Evolutionary conservation across 2,329 filamentous ascomycete species (phyloP).

Genomic region (Nothophaeocryptopus gaeumannii): DNA sequence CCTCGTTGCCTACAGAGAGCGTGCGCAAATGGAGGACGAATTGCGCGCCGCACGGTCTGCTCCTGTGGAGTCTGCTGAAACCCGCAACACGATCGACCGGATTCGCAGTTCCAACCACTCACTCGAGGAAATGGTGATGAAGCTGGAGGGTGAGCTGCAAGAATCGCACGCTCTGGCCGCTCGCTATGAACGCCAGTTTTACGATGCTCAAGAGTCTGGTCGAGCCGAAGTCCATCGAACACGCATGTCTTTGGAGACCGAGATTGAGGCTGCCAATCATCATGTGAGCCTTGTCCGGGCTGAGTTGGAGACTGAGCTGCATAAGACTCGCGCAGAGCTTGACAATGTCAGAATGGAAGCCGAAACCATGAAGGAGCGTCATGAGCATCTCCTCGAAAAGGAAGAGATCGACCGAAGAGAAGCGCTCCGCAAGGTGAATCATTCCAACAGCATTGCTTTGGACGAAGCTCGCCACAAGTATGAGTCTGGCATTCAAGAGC

Average conservation of each 20-base stretch:
- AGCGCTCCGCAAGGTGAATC: constrained; percentile 55
- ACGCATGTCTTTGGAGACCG: constrained; percentile 72
- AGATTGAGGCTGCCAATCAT: constrained; percentile 79
- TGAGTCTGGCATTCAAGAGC: constrained; percentile 32
- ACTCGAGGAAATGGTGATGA: constrained; percentile 30
- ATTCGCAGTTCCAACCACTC: constrained; percentile 26
- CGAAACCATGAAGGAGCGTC: constrained; percentile 75
- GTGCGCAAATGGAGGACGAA: constrained; percentile 47
- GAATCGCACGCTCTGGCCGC: constrained; percentile 67
- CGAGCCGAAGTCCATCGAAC: constrained; percentile 78
- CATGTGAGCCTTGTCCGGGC: constrained; percentile 80
- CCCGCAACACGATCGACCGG: constrained; percentile 67
- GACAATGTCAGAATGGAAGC: constrained; percentile 75
- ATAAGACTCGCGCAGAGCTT: constrained; percentile 68
- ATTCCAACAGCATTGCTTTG: constrained; percentile 51
- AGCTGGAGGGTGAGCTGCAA: constrained; percentile 59
- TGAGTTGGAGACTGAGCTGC: constrained; percentile 76
- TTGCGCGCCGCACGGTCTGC: constrained; percentile 48
- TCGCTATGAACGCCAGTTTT: constrained; percentile 75
- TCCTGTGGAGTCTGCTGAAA: constrained; percentile 73
- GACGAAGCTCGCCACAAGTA: constrained; percentile 60
- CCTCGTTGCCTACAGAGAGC: constrained; percentile 43
- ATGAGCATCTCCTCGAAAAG: constrained; percentile 82
- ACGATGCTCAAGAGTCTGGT: constrained; percentile 77
- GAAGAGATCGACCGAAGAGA: constrained; percentile 66